These are phyloP conservation scores for Eimeria acervulina DNA, from an alignment of 169 alveolate species.

Conservation along the genomic window DNA sequence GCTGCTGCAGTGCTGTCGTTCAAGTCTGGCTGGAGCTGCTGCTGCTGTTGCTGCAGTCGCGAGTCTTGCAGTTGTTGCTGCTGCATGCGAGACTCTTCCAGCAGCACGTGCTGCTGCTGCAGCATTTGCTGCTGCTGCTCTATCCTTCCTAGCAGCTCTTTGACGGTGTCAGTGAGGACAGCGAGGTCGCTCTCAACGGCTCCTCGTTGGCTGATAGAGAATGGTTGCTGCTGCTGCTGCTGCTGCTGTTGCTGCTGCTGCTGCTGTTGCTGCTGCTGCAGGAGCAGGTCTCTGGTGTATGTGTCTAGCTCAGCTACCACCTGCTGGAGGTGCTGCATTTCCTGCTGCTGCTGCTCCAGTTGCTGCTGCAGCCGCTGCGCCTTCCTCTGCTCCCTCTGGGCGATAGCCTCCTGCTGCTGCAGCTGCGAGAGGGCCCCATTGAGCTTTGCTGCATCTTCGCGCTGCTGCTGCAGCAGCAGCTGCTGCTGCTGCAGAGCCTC, in stretches of 20 bases:
- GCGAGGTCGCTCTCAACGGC: slow-evolving; percentile 39
- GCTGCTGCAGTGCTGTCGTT: slow-evolving; percentile 43
- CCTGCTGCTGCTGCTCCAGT: slow-evolving; percentile 69
- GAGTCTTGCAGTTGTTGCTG: slow-evolving; percentile 41
- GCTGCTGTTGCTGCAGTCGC: slow-evolving; percentile 56
- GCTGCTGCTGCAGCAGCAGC: slow-evolving; percentile 79
- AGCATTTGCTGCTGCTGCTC: slow-evolving; percentile 76
- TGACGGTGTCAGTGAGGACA: slow-evolving; percentile 36
- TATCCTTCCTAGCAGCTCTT: slow-evolving; percentile 49
- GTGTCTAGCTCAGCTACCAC: slow-evolving; percentile 18
- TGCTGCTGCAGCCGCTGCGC: slow-evolving; percentile 71
- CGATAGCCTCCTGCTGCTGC: slow-evolving; percentile 39
- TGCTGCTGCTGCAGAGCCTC: slow-evolving; percentile 72
- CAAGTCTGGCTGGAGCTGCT: slow-evolving; percentile 46
- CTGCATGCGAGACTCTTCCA: slow-evolving; percentile 58
- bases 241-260: slow-evolving; percentile 75
- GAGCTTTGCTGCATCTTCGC: slow-evolving; percentile 53
- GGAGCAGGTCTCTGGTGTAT: slow-evolving; percentile 29
- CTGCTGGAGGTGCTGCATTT: slow-evolving; percentile 64
- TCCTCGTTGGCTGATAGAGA: slow-evolving; percentile 46
- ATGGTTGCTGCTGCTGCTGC: not conserved
- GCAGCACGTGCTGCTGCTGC: slow-evolving; percentile 65
- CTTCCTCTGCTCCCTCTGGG: slow-evolving; percentile 2
- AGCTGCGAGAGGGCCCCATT: slow-evolving; percentile 29
- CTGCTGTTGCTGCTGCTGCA: slow-evolving; percentile 69